Base-by-base conservation (phyloP, 2,329 filamentous ascomycete genomes). In the Colletotrichum godetiae region DNA sequence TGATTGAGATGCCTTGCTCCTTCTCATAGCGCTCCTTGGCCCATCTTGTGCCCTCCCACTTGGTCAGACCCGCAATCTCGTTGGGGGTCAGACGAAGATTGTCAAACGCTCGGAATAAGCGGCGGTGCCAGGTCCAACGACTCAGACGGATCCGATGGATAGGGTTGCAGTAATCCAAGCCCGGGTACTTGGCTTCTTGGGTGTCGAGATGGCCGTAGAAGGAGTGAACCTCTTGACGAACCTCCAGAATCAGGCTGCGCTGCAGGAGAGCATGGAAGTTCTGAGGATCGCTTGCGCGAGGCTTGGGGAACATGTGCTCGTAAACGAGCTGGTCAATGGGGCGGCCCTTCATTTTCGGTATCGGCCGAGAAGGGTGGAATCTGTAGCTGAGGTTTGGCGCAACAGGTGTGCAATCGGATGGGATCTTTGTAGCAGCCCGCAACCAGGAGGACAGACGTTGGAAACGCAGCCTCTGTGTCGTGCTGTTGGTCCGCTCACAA, bases 1-100 rank as follows among this genome's bases (percentile, higher is more conserved):
- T 82, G 75, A 96, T 94, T 35, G 83, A 84, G 72, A 93, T 88
- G 42, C 91, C 91, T 78, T 95, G 92, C 79, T 95, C 93, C 70
- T 88, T 88, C 85, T 96, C 93, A 79, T 92, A 96, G 67, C 93
- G 90, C 79, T 95, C 92, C 79, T 95, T 92, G 74, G 94, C 94
- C 93, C 93, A 95, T 74, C 92, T 91, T 11, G 93, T 95, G 70
- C 93, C 93, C 84, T 95, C 93, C 93, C 93, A 96, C 79, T 93
- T 92, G 72, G 93, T 95, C 79, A 95, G 86, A 61, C 87, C 86
- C 67, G 90, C 87, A 76, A 96, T 94, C 80, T 96, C 93, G 77
- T 86, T 84, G 70, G 89, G 84, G 8, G 93, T 96, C 52, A 95
- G 86, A 56, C 87, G 88, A 29, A 95, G 87, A 31, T 82, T 84